These are phyloP conservation scores for Sugiyamaella valdiviana DNA, from an alignment of 805 yeast species.

Conservation along the genomic window DNA sequence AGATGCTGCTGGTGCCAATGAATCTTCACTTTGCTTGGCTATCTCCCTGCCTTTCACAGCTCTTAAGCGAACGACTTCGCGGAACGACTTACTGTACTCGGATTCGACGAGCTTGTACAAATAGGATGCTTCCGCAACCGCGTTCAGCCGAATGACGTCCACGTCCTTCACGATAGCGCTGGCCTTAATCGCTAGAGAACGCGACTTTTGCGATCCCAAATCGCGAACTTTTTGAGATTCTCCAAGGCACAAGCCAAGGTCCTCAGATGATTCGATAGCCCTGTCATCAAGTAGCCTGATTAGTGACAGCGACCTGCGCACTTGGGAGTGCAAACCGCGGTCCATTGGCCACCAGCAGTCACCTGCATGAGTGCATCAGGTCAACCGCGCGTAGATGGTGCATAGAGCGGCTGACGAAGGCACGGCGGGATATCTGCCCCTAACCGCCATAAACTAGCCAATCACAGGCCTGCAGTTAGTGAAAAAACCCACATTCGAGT, in stretches of 20 bases:
- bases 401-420: background rate
- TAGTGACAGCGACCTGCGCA: slow-evolving; percentile 14
- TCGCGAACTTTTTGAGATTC: background rate
- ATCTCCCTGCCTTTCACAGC: background rate
- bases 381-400: no score
- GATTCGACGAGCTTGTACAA: slow-evolving; percentile 11
- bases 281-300: slow-evolving; percentile 13
- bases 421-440: background rate
- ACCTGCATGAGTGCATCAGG: no score
- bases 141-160: slow-evolving; percentile 7
- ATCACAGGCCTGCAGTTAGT: slow-evolving; percentile 7
- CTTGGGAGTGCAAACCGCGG: slow-evolving; percentile 8
- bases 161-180: background rate
- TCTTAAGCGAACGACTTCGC: slow-evolving; percentile 10
- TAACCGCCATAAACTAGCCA: slow-evolving; percentile 12
- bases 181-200: background rate
- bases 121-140: slow-evolving; percentile 14
- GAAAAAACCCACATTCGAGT: slow-evolving; percentile 3
- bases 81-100: background rate
- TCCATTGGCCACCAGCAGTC: background rate
- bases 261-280: slow-evolving; percentile 1
- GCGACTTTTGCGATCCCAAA: background rate
- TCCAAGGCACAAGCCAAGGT: slow-evolving; percentile 4
- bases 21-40: no score
- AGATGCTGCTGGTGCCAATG: no score